A percentile compares a stretch with the other conserved stretches of the same genome.
These are phyloP conservation scores for Haplosporangium gracile DNA, from an alignment of 192 early-diverging fungal genomes.

Conservation along the genomic window DNA sequence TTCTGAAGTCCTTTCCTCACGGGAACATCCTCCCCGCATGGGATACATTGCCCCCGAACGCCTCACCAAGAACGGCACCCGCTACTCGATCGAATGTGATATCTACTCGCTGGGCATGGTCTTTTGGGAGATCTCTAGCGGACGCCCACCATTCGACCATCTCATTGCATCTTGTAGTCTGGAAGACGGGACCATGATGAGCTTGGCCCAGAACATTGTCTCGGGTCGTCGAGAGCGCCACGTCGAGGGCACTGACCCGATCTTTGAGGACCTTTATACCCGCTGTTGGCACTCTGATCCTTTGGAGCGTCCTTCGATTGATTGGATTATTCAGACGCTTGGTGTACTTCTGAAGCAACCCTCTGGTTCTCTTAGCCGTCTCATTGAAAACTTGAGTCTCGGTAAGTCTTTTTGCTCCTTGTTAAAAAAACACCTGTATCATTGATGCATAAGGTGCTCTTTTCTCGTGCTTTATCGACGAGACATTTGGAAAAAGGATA, in stretches of 20 bases:
- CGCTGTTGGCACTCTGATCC: slow-evolving; percentile 47
- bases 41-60: slow-evolving; percentile 52
- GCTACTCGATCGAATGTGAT: slow-evolving; percentile 53
- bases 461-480: not conserved
- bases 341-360: slow-evolving; percentile 45
- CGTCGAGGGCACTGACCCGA: slow-evolving; percentile 44
- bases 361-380: slow-evolving; percentile 26
- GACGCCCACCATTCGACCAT: slow-evolving; percentile 45
- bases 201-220: slow-evolving; percentile 46
- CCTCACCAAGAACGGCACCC: slow-evolving; percentile 37
- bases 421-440: too few relatives aligned
- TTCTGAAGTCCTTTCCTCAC: slow-evolving; percentile 44
- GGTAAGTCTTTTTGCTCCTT: slow-evolving; percentile 16
- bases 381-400: slow-evolving; percentile 44
- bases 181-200: slow-evolving; percentile 29
- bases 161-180: slow-evolving; percentile 25
- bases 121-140: slow-evolving; percentile 51
- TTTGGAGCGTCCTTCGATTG: slow-evolving; percentile 45
- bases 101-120: slow-evolving; percentile 53
- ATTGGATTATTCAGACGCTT: slow-evolving; percentile 46
- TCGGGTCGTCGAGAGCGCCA: slow-evolving; percentile 36
- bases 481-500: not conserved
- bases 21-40: slow-evolving; percentile 48
- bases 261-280: slow-evolving; percentile 54
- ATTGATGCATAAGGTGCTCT: not conserved